These are phyloP conservation scores for Salinomyces thailandicus DNA, from an alignment of 2,329 filamentous ascomycete genomes.

Conservation along the genomic window DNA sequence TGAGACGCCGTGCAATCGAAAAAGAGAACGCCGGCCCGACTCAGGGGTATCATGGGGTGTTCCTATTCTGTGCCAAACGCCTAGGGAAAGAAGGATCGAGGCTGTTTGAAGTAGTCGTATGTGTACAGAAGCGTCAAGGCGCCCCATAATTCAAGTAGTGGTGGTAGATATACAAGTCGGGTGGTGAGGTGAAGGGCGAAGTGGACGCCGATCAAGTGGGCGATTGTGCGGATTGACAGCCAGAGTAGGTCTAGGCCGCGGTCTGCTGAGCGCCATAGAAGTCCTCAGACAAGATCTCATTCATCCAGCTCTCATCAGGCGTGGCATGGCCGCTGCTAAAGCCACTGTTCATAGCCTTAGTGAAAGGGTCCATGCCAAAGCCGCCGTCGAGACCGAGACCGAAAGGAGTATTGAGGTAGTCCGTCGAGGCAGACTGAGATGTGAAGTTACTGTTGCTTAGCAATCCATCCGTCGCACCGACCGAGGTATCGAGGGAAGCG, in stretches of 20 bases:
- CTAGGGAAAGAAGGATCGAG: no score
- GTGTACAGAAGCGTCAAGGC: no score
- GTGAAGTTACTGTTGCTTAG: conserved; percentile 7
- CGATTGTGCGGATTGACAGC: no score
- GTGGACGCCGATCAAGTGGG: no score
- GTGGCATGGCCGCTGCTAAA: conserved; percentile 17
- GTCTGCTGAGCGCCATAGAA: not conserved
- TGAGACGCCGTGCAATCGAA: no score
- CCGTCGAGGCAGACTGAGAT: conserved; percentile 12
- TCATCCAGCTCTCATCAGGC: conserved; percentile 2
- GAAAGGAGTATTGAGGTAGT: conserved; percentile 12
- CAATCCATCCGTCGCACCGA: conserved; percentile 7
- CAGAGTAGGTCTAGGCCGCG: not conserved
- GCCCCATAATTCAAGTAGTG: no score
- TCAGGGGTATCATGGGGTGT: no score
- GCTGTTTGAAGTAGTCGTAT: no score
- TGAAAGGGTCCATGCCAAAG: conserved; percentile 9
- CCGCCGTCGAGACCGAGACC: conserved; percentile 15
- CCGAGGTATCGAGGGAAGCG: conserved; percentile 24
- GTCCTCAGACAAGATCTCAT: not conserved
- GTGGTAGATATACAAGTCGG: no score
- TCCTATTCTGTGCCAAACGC: no score
- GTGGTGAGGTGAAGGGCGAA: no score
- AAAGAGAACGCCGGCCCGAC: no score
- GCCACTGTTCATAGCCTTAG: conserved; percentile 12